Evolutionary conservation across 202 grass and related monocot genomes (phyloP), one percentile per base, ranked within the genome.

Genomic region (Zoysia matrella): DNA sequence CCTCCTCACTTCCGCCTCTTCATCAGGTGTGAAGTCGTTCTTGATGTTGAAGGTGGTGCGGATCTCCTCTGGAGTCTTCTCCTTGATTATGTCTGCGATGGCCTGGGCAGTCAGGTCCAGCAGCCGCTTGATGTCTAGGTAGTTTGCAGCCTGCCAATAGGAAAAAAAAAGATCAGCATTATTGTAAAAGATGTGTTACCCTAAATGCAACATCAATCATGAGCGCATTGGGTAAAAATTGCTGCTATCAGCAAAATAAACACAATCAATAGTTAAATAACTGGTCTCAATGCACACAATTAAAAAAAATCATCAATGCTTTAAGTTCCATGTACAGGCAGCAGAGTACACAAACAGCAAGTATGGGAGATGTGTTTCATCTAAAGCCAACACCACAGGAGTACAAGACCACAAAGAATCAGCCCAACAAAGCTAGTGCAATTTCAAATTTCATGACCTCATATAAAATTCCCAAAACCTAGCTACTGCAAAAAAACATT

Each of bases 21-120:
- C 92, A 42, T 95, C 92, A 0, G 43, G 30, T 3, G 90, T 76
- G 79, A 88, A 88, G 76, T 90, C 87, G 1, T 90, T 94, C 67
- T 69, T 73, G 39, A 95, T 95, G 87, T 92, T 90, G 54, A 95
- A 92, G 2, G 86, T 91, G 70, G 77, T 74, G 69, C 90, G 90
- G 57, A 91, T 89, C 68, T 96, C 80, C 56, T 92, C 88, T 2
- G 88, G 90, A 6, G 83, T 91, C 86, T 92, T 93, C 36, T 86
- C 90, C 93, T 96, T 93, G 44, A 96, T 93, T 80, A 93, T 93
- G 72, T 81, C 82, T 0, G 77, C 77, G 4, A 85, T 77, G 0
- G 82, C 60, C 77, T 85, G 82, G 72, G 82, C 85, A 44, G 82
- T 81, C 66, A 89, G 82, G 22, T 89, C 77, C 72, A 85, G 45